Conservation (phyloP, 495 filamentous ascomycete species). For the Chaetomium tenue region DNA sequence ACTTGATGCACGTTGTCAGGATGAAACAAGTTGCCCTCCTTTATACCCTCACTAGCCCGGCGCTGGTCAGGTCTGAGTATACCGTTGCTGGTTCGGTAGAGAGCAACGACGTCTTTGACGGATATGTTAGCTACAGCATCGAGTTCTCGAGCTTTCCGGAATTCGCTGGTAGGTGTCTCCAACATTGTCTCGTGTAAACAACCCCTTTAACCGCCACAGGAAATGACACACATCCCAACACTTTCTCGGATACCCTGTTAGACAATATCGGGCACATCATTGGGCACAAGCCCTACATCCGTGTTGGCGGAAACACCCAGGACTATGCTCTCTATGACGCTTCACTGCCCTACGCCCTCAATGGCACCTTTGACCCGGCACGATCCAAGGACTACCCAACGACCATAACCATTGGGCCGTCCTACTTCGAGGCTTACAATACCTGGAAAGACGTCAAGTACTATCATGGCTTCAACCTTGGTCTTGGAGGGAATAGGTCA, state of each 20-base stretch:
- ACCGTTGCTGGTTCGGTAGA: conserved; percentile 16
- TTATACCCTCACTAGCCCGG: conserved; percentile 1
- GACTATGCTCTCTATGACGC: conserved; percentile 63
- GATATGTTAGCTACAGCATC: conserved; percentile 60
- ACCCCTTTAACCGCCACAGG: conserved; percentile 31
- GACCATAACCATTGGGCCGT: conserved; percentile 59
- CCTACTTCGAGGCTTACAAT: conserved; percentile 64
- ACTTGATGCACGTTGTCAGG: neutral
- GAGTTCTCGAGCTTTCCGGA: conserved; percentile 63
- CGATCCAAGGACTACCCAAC: conserved; percentile 60
- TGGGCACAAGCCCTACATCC: conserved; percentile 56
- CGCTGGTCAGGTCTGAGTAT: conserved; percentile 19
- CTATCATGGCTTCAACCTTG: conserved; percentile 63
- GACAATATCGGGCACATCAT: conserved; percentile 49
- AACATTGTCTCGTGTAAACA: neutral
- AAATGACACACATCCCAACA: conserved; percentile 53
- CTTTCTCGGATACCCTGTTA: conserved; percentile 57
- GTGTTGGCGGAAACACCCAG: conserved; percentile 62
- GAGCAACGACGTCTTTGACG: conserved; percentile 45
- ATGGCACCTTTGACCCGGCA: conserved; percentile 52
- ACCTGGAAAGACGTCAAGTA: conserved; percentile 59
- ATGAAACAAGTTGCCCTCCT: conserved; percentile 13
- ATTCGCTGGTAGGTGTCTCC: conserved; percentile 54
- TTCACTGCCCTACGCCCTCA: conserved; percentile 50
- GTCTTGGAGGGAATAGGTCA: conserved; percentile 55